Evolutionary conservation across 2,329 filamentous ascomycete species (phyloP).

Genomic region (Talaromyces amestolkiae): DNA sequence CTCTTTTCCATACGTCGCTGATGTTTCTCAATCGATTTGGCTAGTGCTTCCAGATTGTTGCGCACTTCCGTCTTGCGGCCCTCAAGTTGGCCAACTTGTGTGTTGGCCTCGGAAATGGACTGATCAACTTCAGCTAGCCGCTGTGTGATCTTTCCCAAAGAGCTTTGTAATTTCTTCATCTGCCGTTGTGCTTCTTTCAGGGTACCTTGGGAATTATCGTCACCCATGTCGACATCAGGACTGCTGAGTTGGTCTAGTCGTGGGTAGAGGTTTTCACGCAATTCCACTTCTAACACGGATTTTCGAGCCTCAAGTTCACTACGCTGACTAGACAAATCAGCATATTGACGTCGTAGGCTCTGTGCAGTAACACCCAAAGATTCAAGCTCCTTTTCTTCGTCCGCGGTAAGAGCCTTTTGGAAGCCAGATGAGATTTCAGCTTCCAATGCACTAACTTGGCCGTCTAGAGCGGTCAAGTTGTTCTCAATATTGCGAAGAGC

Average conservation of each 20-base stretch:
- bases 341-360: constrained; percentile 72
- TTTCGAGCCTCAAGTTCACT: constrained; percentile 78
- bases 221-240: constrained; percentile 65
- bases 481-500: constrained; percentile 66
- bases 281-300: constrained; percentile 76
- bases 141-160: constrained; percentile 63
- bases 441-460: constrained; percentile 73
- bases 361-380: constrained; percentile 67
- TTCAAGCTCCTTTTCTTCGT: constrained; percentile 81
- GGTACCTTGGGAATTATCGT: constrained; percentile 59
- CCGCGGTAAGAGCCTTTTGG: constrained; percentile 78
- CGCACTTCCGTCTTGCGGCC: constrained; percentile 62
- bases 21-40: constrained; percentile 74
- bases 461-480: constrained; percentile 71
- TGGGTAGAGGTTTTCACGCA: constrained; percentile 84
- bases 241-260: constrained; percentile 82
- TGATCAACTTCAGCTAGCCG: constrained; percentile 73
- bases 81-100: constrained; percentile 59
- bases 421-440: constrained; percentile 81
- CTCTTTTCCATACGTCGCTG: constrained; percentile 91
- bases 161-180: constrained; percentile 71
- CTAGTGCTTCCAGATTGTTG: constrained; percentile 70
- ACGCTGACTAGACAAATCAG: constrained; percentile 68
- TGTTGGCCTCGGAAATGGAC: constrained; percentile 61
- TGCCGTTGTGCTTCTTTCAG: constrained; percentile 78